These are phyloP conservation scores for Aspergillus versicolor DNA, from an alignment of 2,329 filamentous ascomycete genomes.

Conservation along the genomic window DNA sequence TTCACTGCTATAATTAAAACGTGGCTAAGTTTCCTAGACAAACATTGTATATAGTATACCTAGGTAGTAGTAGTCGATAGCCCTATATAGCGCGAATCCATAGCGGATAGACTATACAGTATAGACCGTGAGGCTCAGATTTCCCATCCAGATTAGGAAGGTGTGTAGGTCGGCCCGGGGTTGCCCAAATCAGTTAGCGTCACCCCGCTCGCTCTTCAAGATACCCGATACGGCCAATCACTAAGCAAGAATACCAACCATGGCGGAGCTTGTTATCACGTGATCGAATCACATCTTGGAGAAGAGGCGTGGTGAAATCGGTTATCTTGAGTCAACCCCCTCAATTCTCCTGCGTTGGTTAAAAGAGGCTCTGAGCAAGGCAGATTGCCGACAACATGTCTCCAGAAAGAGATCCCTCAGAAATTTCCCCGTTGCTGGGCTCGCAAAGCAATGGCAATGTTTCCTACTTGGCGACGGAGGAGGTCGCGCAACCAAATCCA, in stretches of 20 bases:
- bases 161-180: no score
- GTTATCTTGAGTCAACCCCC: neutral
- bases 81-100: neutral
- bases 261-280: neutral
- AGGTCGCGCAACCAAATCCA: slow-evolving; percentile 18
- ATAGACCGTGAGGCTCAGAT: no score
- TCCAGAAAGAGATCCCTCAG: slow-evolving; percentile 26
- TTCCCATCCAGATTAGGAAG: no score
- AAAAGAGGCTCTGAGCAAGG: slow-evolving; percentile 3
- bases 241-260: neutral
- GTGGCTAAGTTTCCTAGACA: neutral
- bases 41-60: slow-evolving; percentile 5
- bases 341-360: neutral
- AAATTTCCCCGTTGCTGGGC: slow-evolving; percentile 49
- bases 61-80: neutral
- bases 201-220: neutral
- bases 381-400: slow-evolving; percentile 22
- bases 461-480: slow-evolving; percentile 19
- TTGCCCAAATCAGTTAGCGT: neutral
- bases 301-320: neutral
- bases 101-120: neutral
- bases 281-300: slow-evolving; percentile 4
- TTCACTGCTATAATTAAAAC: neutral
- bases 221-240: slow-evolving; percentile 1
- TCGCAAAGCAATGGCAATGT: slow-evolving; percentile 27